Evolutionary conservation across 257 asterid genomes (phyloP).

Genomic region (Verbascum thapsus): DNA sequence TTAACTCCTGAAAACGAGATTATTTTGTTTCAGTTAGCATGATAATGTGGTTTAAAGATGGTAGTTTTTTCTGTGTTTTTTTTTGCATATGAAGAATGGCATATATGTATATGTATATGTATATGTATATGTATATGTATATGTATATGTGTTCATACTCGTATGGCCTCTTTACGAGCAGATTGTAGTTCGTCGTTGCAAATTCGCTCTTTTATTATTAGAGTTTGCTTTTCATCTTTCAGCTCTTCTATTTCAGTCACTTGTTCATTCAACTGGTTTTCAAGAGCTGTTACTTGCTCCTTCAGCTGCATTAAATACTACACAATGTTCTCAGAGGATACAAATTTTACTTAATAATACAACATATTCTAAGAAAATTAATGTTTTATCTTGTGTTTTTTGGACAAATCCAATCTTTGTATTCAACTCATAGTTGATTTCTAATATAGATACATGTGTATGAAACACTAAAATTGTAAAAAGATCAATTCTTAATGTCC

Average conservation of each 20-base stretch:
- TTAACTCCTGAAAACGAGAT: conserved; percentile 5
- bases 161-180: conserved; percentile 23
- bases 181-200: conserved; percentile 16
- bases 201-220: conserved; percentile 4
- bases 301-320: conserved; percentile 5
- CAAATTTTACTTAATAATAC: background rate
- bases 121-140: too few species aligned
- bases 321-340: background rate
- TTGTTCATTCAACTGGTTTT: conserved; percentile 11
- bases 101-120: too few species aligned
- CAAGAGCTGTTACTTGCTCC: conserved; percentile 7
- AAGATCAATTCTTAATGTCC: too few species aligned
- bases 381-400: background rate
- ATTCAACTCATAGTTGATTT: too few species aligned
- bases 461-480: too few species aligned
- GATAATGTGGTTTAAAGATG: too few species aligned
- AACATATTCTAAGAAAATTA: background rate
- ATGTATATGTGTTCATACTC: background rate
- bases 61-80: too few species aligned
- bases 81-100: too few species aligned
- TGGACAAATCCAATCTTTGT: too few species aligned
- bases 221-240: conserved; percentile 16
- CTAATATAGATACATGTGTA: too few species aligned
- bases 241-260: conserved; percentile 13
- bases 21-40: too few species aligned